These are phyloP conservation scores for Rhodotorula sp. DNA, from an alignment of 1,284 basidiomycete species.

Conservation along the genomic window DNA sequence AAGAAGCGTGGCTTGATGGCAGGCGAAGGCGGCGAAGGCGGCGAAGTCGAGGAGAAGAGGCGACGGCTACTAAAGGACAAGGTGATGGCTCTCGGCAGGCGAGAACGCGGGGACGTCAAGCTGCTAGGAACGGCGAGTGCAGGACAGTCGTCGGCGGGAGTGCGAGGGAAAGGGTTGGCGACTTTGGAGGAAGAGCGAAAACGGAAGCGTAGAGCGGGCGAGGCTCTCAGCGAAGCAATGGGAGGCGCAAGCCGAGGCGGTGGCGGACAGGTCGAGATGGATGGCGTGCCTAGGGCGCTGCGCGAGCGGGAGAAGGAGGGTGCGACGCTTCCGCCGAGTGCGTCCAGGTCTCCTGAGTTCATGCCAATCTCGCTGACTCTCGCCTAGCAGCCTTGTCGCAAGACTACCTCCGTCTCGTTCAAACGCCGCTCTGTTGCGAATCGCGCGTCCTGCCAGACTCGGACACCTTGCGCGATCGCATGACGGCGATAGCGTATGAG, in stretches of 20 bases:
- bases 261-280: slow-evolving; percentile 6
- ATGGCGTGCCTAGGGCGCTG: slow-evolving; percentile 9
- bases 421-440: slow-evolving; percentile 48
- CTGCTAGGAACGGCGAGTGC: slow-evolving; percentile 14
- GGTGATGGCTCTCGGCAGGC: slow-evolving; percentile 42
- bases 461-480: slow-evolving; percentile 50
- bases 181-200: slow-evolving; percentile 24
- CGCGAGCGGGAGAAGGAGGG: not conserved
- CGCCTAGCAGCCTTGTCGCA: slow-evolving; percentile 34
- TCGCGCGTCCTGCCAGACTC: slow-evolving; percentile 50
- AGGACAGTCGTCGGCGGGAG: not conserved
- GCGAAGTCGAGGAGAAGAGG: slow-evolving; percentile 17
- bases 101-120: slow-evolving; percentile 43
- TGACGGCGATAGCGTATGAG: slow-evolving; percentile 51
- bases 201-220: slow-evolving; percentile 45
- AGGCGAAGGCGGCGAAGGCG: not conserved
- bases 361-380: not conserved
- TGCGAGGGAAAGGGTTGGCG: slow-evolving; percentile 9
- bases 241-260: slow-evolving; percentile 27
- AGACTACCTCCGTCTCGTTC: slow-evolving; percentile 38
- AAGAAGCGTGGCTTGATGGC: slow-evolving; percentile 22
- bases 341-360: not conserved
- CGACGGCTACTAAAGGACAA: slow-evolving; percentile 33
- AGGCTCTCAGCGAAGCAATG: slow-evolving; percentile 38
- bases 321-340: not conserved